A percentile compares a stretch with the other conserved stretches of the same genome.
Conservation (phyloP, 1,284 basidiomycete species). For the Ganoderma sinense region DNA sequence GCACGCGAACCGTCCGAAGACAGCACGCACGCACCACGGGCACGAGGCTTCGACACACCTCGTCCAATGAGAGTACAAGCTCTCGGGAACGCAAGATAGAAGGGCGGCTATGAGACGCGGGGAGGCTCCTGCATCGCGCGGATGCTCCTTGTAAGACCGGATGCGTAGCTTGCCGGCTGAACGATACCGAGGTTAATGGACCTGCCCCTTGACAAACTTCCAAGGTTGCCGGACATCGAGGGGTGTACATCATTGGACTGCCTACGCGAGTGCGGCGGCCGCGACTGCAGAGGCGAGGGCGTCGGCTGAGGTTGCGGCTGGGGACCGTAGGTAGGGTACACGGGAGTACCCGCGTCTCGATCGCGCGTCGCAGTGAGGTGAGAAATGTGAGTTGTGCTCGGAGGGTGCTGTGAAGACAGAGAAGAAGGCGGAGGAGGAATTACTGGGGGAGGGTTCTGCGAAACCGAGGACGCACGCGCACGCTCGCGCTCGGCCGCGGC, state of each 20-base stretch:
- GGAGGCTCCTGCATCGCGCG: constrained; percentile 31
- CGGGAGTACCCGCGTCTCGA: constrained; percentile 18
- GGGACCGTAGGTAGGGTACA: constrained; percentile 21
- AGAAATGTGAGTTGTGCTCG: constrained; percentile 18
- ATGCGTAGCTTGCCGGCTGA: constrained; percentile 21
- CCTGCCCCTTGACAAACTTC: constrained; percentile 26
- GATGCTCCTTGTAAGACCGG: constrained; percentile 30
- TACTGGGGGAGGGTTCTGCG: constrained; percentile 19
- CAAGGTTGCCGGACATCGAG: constrained; percentile 11
- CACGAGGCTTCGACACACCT: constrained; percentile 12
- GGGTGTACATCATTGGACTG: constrained; percentile 22
- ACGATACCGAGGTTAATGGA: constrained; percentile 16
- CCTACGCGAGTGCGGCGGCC: constrained; percentile 22
- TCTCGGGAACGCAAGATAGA: neutral
- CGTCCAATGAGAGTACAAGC: neutral
- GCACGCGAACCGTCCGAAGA: neutral
- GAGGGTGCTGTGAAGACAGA: constrained; percentile 22
- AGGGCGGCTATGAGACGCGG: constrained; percentile 27
- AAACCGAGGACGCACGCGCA: constrained; percentile 31
- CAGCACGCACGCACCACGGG: neutral
- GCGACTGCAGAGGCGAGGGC: constrained; percentile 7
- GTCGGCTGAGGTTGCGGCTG: constrained; percentile 17
- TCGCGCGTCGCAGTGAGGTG: constrained; percentile 24
- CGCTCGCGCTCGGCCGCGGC: constrained; percentile 30
- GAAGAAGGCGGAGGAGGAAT: constrained; percentile 11